Base-by-base conservation (phyloP, 495 filamentous ascomycete genomes). In the Chaetomium cochliodes region DNA sequence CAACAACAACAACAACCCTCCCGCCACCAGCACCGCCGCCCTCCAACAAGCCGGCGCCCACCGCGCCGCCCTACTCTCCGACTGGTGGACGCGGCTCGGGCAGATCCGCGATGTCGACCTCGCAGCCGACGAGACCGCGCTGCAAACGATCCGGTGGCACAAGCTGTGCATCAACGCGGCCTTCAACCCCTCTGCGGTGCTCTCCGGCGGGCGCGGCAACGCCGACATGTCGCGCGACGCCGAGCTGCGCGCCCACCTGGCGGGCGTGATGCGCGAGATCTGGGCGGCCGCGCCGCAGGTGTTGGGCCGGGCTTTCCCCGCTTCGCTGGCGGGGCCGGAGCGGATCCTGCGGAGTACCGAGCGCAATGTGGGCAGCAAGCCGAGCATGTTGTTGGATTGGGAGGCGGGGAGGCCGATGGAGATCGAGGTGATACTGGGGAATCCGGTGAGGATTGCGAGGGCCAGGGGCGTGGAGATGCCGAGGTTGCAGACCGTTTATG, bases 121-220 rank as follows among this genome's bases (percentile, higher is more conserved):
- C 8, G 77, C 78, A 41, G 72, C 46, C 11, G 46, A 75, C 64
- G 83, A 86, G 68, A 68, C 79, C 18, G 81, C 78, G 42, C 71
- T 88, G 20, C 85, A 87, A 72, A 73, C 78, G 16, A 78, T 87
- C 18, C 73, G 86, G 4, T 88, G 86, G 86, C 84, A 87, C 67
- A 88, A 88, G 71, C 80, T 87, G 26, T 82, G 79, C 63, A 88
- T 87, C 73, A 88, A 88, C 70, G 83, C 84, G 0, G 80, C 82
- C 22, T 86, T 87, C 77, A 88, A 88, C 73, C 84, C 85, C 3
- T 85, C 82, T 7, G 81, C 85, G 5, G 82, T 88, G 15, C 74
- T 88, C 2, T 79, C 78, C 0, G 84, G 82, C 22, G 84, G 85
- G 0, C 68, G 75, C 5, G 80, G 82, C 37, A 87, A 87, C 69